Evolutionary conservation across 306 rosid species (phyloP).

Genomic region (cucumber (Cucumis sativus)): DNA sequence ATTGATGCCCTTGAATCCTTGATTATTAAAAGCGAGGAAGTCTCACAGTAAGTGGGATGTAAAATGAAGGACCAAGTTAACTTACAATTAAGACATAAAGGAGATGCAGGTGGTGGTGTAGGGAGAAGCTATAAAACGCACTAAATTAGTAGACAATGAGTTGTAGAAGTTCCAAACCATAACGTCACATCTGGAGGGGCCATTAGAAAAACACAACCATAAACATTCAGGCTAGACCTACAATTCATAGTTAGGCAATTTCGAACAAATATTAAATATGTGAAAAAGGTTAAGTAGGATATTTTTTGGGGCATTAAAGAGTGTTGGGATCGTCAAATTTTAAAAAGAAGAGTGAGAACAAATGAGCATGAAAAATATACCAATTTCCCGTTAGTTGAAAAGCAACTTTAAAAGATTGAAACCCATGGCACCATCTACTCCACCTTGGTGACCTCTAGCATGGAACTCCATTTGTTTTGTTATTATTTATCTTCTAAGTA

Average conservation of each 20-base stretch:
- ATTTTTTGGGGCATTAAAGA: no score
- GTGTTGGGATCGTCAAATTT: no score
- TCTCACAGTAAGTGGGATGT: background rate
- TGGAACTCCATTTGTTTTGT: no score
- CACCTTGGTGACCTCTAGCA: no score
- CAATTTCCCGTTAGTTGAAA: no score
- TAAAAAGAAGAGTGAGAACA: no score
- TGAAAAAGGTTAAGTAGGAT: background rate
- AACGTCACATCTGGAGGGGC: background rate
- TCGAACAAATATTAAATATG: background rate
- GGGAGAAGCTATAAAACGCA: background rate
- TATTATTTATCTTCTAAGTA: no score
- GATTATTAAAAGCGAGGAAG: background rate
- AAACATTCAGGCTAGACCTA: background rate
- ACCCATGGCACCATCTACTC: no score
- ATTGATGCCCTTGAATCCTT: background rate
- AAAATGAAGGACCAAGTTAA: background rate
- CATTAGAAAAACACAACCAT: background rate
- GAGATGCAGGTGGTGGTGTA: background rate
- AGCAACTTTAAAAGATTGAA: no score
- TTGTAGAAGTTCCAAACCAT: background rate
- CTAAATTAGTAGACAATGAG: background rate
- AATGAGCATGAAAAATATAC: no score
- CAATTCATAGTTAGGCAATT: background rate
- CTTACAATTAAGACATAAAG: background rate